phyloP scores from a whole-genome alignment of 75 land plant genomes.

The Azolla pinnata region DNA sequence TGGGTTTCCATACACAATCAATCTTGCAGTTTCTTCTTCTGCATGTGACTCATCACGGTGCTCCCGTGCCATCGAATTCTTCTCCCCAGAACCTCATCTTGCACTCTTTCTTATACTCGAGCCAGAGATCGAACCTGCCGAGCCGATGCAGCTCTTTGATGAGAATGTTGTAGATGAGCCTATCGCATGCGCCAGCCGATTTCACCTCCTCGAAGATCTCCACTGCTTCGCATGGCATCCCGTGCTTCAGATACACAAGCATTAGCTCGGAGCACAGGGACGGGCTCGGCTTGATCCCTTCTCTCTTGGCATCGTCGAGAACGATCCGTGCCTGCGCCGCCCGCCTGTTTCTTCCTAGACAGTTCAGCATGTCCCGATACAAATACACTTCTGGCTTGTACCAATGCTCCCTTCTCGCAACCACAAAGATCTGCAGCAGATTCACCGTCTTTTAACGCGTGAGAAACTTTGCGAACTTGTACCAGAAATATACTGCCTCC shows the following conservation, averaged over 20 bases:
- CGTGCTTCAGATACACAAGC: constrained; percentile 48
- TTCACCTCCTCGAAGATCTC: constrained; percentile 47
- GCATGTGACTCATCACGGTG: too few species aligned
- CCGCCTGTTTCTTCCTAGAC: constrained; percentile 51
- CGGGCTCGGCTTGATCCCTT: constrained; percentile 51
- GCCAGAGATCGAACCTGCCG: not conserved
- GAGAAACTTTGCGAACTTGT: too few species aligned
- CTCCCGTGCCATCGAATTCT: not conserved
- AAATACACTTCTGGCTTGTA: constrained; percentile 49
- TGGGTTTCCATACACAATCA: too few species aligned
- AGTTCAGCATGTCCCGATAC: constrained; percentile 53
- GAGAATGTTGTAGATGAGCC: not conserved
- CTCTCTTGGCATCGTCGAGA: constrained; percentile 32
- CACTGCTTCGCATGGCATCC: constrained; percentile 49
- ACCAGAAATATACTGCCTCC: too few species aligned
- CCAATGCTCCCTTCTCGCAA: constrained; percentile 62
- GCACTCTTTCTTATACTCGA: not conserved
- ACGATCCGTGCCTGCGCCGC: constrained; percentile 44
- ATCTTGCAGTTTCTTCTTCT: too few species aligned
- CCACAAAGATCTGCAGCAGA: constrained; percentile 49
- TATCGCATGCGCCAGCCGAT: constrained; percentile 19
- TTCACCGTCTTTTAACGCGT: too few species aligned
- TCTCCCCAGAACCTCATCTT: not conserved
- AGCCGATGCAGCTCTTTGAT: not conserved
- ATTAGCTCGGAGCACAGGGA: constrained; percentile 59